phyloP scores from a whole-genome alignment of 2,329 filamentous ascomycete genomes.

The Myriosclerotinia duriaeana region DNA sequence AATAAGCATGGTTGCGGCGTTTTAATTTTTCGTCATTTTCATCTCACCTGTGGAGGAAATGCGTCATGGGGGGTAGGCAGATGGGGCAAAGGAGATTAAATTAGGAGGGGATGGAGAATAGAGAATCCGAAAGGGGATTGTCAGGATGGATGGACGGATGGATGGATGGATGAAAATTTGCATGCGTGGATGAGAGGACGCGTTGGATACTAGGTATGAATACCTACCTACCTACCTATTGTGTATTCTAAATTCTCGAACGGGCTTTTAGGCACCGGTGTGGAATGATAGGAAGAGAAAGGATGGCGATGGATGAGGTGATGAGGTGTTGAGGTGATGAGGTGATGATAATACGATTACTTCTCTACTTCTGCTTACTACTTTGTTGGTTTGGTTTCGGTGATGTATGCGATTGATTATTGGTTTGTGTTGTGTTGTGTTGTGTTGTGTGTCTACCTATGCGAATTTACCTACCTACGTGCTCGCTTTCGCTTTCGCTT shows the following conservation, averaged over 20 bases:
- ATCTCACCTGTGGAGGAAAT: neutral
- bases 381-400: no score
- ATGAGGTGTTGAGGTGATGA: no score
- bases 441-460: no score
- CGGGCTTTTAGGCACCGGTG: neutral
- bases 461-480: no score
- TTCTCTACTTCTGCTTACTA: no score
- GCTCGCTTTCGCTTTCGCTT: no score
- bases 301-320: neutral
- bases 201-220: neutral
- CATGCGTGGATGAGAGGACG: neutral
- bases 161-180: no score
- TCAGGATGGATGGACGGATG: no score
- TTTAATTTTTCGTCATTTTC: neutral
- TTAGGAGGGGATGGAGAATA: no score
- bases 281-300: neutral
- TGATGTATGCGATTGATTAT: no score
- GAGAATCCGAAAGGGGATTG: neutral
- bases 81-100: neutral
- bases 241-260: neutral
- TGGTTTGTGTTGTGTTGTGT: no score
- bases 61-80: neutral
- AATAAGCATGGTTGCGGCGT: constrained; percentile 15
- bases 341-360: no score
- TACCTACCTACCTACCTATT: neutral